Conservation (phyloP, 2,329 filamentous ascomycete genomes). For the Phyllosticta citrichinensis region DNA sequence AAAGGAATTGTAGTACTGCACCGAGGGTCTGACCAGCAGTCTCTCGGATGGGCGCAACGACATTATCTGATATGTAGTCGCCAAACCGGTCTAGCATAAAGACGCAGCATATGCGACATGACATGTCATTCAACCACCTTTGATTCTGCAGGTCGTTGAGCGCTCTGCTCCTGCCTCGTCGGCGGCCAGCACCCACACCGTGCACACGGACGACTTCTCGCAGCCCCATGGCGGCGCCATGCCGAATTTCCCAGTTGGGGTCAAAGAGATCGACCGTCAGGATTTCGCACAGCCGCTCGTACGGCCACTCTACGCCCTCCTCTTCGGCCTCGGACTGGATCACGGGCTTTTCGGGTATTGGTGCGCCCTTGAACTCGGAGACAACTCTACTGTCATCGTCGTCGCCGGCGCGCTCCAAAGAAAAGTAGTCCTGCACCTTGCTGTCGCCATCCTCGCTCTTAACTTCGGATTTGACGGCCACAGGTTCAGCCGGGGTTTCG, state of each 20-base stretch:
- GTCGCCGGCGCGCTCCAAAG: constrained; percentile 64
- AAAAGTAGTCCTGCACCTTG: constrained; percentile 67
- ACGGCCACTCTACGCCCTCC: constrained; percentile 83
- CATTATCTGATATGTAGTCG: constrained; percentile 95
- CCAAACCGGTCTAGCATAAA: constrained; percentile 97
- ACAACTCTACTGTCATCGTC: constrained; percentile 91
- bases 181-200: constrained; percentile 74
- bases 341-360: constrained; percentile 73
- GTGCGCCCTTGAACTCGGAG: constrained; percentile 84
- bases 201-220: constrained; percentile 89
- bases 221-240: constrained; percentile 90
- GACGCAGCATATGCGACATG: constrained; percentile 89
- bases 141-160: constrained; percentile 76
- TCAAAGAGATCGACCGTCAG: constrained; percentile 92
- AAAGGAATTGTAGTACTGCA: constrained; percentile 75
- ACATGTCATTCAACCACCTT: constrained; percentile 84
- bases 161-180: constrained; percentile 54
- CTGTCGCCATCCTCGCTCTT: constrained; percentile 48
- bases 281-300: constrained; percentile 86
- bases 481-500: constrained; percentile 38
- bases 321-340: constrained; percentile 68
- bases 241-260: constrained; percentile 85
- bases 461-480: constrained; percentile 51
- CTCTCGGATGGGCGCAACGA: constrained; percentile 90
- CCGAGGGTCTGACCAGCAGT: constrained; percentile 91